phyloP scores from a whole-genome alignment of 2,329 filamentous ascomycete genomes.

The Penicillium sp. region DNA sequence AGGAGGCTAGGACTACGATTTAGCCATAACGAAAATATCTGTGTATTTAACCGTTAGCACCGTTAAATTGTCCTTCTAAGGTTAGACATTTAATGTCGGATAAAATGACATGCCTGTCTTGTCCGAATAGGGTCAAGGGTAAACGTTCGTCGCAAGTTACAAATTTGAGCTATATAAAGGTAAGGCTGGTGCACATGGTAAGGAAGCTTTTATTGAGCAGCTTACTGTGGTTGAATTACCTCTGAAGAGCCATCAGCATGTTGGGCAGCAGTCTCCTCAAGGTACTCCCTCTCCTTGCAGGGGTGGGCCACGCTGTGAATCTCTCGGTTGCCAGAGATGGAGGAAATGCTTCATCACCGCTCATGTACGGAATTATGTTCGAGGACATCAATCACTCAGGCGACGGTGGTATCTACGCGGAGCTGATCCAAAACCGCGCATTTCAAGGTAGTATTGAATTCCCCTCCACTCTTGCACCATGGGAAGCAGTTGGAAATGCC shows the following conservation, averaged over 20 bases:
- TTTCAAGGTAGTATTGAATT: constrained; percentile 56
- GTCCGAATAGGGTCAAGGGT: background rate
- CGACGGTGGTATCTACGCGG: constrained; percentile 72
- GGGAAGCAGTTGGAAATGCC: constrained; percentile 49
- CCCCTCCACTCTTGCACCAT: constrained; percentile 42
- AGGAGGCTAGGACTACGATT: background rate
- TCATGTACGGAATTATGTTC: constrained; percentile 49
- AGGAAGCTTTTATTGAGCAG: background rate
- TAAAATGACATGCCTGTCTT: background rate
- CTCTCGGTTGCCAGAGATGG: background rate
- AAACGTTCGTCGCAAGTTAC: background rate
- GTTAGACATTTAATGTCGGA: background rate
- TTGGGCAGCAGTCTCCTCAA: background rate
- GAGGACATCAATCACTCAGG: constrained; percentile 68
- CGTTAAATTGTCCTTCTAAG: background rate
- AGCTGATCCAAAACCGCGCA: constrained; percentile 69
- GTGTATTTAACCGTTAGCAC: background rate
- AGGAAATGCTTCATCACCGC: constrained; percentile 43
- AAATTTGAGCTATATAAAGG: background rate
- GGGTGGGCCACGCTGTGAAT: background rate
- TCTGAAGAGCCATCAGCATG: background rate
- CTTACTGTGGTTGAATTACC: background rate
- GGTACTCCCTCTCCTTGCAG: background rate
- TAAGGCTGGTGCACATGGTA: background rate
- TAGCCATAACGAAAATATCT: background rate